Conservation (phyloP, 1,139 yeast genomes). For the Yamadazyma trypodendri region DNA sequence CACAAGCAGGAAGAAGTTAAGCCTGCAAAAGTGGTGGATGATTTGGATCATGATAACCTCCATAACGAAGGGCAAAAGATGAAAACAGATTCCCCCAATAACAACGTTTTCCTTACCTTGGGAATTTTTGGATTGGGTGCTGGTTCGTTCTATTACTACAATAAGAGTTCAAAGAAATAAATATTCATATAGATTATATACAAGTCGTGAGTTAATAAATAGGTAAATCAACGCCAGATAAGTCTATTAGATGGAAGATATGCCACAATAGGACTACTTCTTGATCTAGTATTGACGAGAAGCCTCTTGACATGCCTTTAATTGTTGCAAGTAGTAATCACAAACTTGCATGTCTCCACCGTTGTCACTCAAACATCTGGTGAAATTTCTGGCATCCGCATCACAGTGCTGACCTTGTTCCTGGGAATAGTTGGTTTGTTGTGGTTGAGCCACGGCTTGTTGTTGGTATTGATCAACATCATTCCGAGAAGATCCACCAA, state of each 20-base stretch:
- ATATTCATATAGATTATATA: slow-evolving; percentile 7
- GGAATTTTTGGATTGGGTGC: slow-evolving; percentile 26
- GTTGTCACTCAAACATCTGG: slow-evolving; percentile 92
- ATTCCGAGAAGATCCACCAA: slow-evolving; percentile 74
- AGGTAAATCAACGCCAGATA: not conserved
- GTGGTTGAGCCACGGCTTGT: slow-evolving; percentile 32
- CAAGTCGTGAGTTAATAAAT: slow-evolving; percentile 4
- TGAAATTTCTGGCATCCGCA: slow-evolving; percentile 89
- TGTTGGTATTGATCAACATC: slow-evolving; percentile 35
- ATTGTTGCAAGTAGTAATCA: slow-evolving; percentile 94
- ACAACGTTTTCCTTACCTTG: slow-evolving; percentile 15
- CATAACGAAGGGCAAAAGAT: slow-evolving; percentile 18
- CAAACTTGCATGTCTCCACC: slow-evolving; percentile 95
- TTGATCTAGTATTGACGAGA: slow-evolving; percentile 63
- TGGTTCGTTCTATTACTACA: slow-evolving; percentile 18
- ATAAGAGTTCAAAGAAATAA: not conserved
- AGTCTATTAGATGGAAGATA: too few relatives aligned
- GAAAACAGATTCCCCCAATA: slow-evolving; percentile 7
- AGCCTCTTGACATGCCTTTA: slow-evolving; percentile 96
- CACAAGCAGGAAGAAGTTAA: slow-evolving; percentile 35
- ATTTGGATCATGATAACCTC: slow-evolving; percentile 38
- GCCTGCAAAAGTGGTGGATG: slow-evolving; percentile 33
- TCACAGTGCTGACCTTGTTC: slow-evolving; percentile 71
- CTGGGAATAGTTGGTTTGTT: slow-evolving; percentile 39
- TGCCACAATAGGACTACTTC: not conserved